Evolutionary conservation across 495 filamentous ascomycete genomes (phyloP).

Genomic region (Rusavskia elegans): DNA sequence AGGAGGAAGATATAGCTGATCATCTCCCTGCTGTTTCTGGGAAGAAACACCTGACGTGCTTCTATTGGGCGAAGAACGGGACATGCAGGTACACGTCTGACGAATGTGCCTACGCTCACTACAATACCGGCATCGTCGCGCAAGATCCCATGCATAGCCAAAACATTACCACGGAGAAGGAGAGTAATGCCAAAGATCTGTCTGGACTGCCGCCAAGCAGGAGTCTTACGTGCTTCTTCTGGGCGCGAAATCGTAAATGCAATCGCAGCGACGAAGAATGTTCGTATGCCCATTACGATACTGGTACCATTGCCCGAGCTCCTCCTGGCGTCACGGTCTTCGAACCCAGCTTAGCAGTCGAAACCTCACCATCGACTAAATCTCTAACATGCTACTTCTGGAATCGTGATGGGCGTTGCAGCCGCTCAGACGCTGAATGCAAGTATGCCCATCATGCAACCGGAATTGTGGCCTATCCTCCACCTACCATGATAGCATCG

Average conservation of each 20-base stretch:
- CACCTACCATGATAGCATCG: slow-evolving; percentile 1
- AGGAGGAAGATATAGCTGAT: not conserved
- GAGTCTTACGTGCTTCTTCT: not conserved
- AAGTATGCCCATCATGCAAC: slow-evolving; percentile 12
- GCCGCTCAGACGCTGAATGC: slow-evolving; percentile 3
- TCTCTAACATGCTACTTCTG: slow-evolving; percentile 14
- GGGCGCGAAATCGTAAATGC: not conserved
- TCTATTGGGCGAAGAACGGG: slow-evolving; percentile 6
- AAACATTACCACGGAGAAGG: not conserved
- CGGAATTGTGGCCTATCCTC: slow-evolving; percentile 6
- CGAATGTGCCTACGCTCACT: slow-evolving; percentile 13
- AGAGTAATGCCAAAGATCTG: not conserved
- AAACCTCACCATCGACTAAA: not conserved
- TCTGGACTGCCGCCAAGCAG: not conserved
- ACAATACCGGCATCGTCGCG: slow-evolving; percentile 7
- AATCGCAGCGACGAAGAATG: not conserved
- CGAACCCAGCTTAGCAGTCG: not conserved
- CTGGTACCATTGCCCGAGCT: not conserved
- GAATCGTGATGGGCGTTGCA: slow-evolving; percentile 5
- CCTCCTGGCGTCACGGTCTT: not conserved
- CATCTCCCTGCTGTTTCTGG: not conserved
- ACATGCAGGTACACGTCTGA: slow-evolving; percentile 7
- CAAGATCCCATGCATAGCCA: slow-evolving; percentile 6
- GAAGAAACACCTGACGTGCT: slow-evolving; percentile 12
- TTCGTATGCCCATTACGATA: not conserved